Conservation (phyloP, 1,139 yeast genomes). For the Geotrichum fermentans region DNA sequence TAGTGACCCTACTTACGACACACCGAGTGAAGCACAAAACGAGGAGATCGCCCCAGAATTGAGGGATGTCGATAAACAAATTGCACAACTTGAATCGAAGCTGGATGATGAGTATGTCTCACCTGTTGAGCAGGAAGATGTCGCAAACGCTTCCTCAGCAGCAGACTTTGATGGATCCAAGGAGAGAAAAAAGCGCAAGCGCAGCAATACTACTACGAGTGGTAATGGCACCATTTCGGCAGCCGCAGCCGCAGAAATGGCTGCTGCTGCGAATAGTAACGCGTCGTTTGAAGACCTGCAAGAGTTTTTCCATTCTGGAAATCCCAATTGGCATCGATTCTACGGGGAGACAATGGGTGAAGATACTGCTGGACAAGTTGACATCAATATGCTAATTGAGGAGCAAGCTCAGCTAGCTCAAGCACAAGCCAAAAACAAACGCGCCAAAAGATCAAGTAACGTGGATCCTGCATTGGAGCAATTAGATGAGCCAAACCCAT, state of each 20-base stretch:
- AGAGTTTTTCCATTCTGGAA: conserved; percentile 15
- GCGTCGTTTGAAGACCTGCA: conserved; percentile 18
- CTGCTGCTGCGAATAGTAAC: conserved; percentile 6
- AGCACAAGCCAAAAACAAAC: conserved; percentile 3
- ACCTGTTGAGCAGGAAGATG: not conserved
- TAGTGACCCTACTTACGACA: not conserved
- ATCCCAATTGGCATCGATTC: conserved; percentile 21
- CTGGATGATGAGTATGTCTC: conserved; percentile 21
- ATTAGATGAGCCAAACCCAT: conserved; percentile 2
- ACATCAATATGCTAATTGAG: conserved; percentile 14
- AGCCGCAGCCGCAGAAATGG: conserved; percentile 7
- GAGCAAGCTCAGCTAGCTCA: conserved; percentile 2
- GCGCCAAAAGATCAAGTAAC: conserved; percentile 8
- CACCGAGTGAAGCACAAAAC: not conserved
- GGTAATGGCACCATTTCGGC: conserved; percentile 4
- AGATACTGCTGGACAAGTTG: conserved; percentile 14
- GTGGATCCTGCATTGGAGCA: conserved; percentile 19
- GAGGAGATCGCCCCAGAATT: conserved; percentile 27
- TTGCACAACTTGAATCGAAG: conserved; percentile 20
- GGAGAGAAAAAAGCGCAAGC: conserved; percentile 20
- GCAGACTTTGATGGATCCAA: no score
- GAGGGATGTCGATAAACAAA: conserved; percentile 19
- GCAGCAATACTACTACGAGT: conserved; percentile 13
- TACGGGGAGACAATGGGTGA: conserved; percentile 16
- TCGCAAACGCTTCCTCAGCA: conserved; percentile 17